Evolutionary conservation across 192 early-diverging fungal species (phyloP).

Genomic region (Coemansia sp.): DNA sequence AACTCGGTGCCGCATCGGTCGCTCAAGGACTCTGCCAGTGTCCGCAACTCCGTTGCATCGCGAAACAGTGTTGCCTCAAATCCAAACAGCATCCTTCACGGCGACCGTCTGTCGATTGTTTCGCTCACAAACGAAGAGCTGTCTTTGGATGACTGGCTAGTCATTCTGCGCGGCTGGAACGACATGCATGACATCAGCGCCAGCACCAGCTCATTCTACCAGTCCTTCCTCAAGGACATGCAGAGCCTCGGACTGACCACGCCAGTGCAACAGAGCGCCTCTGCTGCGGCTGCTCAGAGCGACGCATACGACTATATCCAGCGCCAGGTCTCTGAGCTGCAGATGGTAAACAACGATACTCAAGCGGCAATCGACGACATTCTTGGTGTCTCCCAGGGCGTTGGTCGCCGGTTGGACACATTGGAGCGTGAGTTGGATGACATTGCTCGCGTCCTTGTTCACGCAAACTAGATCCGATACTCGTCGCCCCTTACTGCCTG

Average conservation of each 20-base stretch:
- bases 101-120: slow-evolving; percentile 7
- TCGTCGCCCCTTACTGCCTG: not conserved
- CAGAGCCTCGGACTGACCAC: not conserved
- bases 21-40: slow-evolving; percentile 21
- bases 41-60: slow-evolving; percentile 1
- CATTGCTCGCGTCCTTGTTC: slow-evolving; percentile 42
- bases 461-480: slow-evolving; percentile 18
- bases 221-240: slow-evolving; percentile 37
- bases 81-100: slow-evolving; percentile 5
- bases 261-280: not conserved
- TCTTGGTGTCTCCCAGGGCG: slow-evolving; percentile 43
- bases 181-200: slow-evolving; percentile 33
- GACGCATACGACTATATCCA: slow-evolving; percentile 22
- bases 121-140: slow-evolving; percentile 23
- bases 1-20: slow-evolving; percentile 19
- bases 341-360: slow-evolving; percentile 17
- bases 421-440: slow-evolving; percentile 47
- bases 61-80: slow-evolving; percentile 4
- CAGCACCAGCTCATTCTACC: slow-evolving; percentile 29
- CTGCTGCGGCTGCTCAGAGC: not conserved
- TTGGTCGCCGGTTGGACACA: slow-evolving; percentile 41
- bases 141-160: slow-evolving; percentile 45
- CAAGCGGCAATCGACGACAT: slow-evolving; percentile 47
- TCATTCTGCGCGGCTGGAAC: slow-evolving; percentile 43
- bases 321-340: slow-evolving; percentile 24